Percentiles rank a stretch among this genome's conserved stretches.
phyloP scores from a whole-genome alignment of 2,329 filamentous ascomycete genomes.

The Dothiorella sarmentorum region DNA sequence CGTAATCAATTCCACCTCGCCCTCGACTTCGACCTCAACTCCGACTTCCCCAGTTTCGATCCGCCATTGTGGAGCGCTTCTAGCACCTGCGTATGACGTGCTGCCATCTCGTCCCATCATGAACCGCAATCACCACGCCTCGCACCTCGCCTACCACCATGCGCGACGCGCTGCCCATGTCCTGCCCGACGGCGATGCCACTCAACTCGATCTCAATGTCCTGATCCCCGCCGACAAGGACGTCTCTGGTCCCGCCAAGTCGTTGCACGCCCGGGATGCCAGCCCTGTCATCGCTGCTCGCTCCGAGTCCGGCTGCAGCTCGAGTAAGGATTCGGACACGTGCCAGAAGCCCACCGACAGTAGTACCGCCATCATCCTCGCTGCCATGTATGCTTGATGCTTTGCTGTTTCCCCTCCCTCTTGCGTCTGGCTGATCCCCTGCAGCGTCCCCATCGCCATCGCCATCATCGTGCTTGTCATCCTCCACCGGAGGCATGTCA shows the following conservation, averaged over 20 bases:
- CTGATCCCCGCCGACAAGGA: not conserved
- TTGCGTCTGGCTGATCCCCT: not conserved
- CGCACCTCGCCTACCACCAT: constrained; percentile 29
- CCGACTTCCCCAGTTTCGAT: constrained; percentile 8
- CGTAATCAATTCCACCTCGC: constrained; percentile 20
- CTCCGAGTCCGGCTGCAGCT: constrained; percentile 6
- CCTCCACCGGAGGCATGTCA: constrained; percentile 74
- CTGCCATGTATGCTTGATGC: constrained; percentile 30
- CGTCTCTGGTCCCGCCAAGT: not conserved
- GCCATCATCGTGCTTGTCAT: constrained; percentile 67
- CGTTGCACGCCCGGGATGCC: not conserved
- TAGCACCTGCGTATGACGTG: constrained; percentile 14
- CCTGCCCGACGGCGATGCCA: constrained; percentile 18
- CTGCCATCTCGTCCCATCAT: constrained; percentile 24
- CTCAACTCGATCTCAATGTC: constrained; percentile 16
- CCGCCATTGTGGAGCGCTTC: not conserved
- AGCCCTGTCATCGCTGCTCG: constrained; percentile 5
- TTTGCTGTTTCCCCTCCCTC: not conserved
- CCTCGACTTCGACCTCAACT: no score
- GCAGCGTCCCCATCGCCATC: constrained; percentile 70
- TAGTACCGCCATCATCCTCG: constrained; percentile 33
- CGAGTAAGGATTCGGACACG: constrained; percentile 26
- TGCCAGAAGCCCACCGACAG: constrained; percentile 36
- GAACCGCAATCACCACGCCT: constrained; percentile 30
- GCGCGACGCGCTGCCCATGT: constrained; percentile 22